phyloP scores from a whole-genome alignment of 495 filamentous ascomycete species.

The Parmelia sp. region DNA sequence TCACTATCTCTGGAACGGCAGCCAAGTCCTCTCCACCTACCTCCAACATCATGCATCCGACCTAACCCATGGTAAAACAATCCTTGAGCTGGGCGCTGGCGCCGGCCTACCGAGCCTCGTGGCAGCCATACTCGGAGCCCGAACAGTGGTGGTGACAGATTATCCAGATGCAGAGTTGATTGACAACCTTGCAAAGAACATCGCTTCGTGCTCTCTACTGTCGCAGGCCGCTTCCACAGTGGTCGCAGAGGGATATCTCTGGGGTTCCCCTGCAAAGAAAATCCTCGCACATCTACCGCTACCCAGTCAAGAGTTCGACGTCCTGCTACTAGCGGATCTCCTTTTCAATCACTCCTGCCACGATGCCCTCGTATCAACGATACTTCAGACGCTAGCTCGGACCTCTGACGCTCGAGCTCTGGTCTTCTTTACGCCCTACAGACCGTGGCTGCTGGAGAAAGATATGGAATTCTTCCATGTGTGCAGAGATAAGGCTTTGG shows the following conservation, averaged over 20 bases:
- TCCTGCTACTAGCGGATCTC: constrained; percentile 79
- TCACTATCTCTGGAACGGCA: constrained; percentile 87
- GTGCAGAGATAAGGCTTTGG: constrained; percentile 59
- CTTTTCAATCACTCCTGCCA: constrained; percentile 88
- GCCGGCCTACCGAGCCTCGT: constrained; percentile 80
- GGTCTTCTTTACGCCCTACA: constrained; percentile 90
- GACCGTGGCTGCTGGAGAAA: constrained; percentile 79
- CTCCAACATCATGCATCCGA: constrained; percentile 56
- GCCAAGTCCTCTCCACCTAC: constrained; percentile 64
- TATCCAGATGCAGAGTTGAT: constrained; percentile 80
- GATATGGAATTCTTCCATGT: constrained; percentile 82
- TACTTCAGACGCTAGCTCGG: constrained; percentile 55
- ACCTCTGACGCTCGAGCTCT: constrained; percentile 54
- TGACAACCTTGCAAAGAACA: constrained; percentile 66
- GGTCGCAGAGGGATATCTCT: constrained; percentile 63
- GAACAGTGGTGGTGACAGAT: constrained; percentile 71
- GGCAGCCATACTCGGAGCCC: constrained; percentile 62
- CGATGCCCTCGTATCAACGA: constrained; percentile 61
- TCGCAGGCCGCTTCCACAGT: constrained; percentile 17
- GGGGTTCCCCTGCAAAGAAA: constrained; percentile 56
- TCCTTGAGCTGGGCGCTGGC: constrained; percentile 87
- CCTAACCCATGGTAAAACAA: constrained; percentile 53
- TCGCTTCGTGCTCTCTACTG: constrained; percentile 40
- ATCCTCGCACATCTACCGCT: constrained; percentile 37
- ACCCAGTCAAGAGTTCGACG: constrained; percentile 53